phyloP scores from a whole-genome alignment of 306 rosid genomes.

The Vicia faba region DNA sequence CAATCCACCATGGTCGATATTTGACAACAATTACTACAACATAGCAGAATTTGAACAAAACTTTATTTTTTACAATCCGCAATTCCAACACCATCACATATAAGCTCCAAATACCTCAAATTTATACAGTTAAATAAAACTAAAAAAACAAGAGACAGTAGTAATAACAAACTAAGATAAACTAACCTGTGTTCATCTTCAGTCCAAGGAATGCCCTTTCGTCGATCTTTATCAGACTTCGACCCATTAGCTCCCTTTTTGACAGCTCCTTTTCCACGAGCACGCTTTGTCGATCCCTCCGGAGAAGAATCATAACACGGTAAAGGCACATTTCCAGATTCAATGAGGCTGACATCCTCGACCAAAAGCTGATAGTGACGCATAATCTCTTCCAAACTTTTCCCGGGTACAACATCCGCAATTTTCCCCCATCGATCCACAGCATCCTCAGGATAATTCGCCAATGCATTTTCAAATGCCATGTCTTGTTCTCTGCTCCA shows the following conservation, averaged over 20 bases:
- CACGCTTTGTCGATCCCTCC: constrained; percentile 68
- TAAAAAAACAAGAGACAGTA: background rate
- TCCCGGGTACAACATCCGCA: constrained; percentile 73
- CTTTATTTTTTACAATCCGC: background rate
- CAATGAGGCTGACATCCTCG: constrained; percentile 74
- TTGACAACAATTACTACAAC: background rate
- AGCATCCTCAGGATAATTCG: constrained; percentile 63
- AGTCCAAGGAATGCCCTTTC: constrained; percentile 96
- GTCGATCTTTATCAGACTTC: constrained; percentile 81
- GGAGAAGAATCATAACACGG: constrained; percentile 75
- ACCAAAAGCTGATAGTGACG: constrained; percentile 76
- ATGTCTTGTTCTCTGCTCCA: constrained; percentile 92
- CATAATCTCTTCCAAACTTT: constrained; percentile 67
- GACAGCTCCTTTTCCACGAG: constrained; percentile 65
- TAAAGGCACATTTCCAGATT: constrained; percentile 78
- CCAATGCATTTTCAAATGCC: constrained; percentile 89
- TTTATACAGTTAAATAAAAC: constrained; percentile 15
- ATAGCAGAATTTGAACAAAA: background rate
- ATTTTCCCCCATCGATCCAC: constrained; percentile 86
- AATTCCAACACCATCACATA: background rate
- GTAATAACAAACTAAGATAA: constrained; percentile 28
- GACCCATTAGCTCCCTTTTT: constrained; percentile 79
- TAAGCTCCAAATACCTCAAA: constrained; percentile 12
- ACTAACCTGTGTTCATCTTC: constrained; percentile 92
- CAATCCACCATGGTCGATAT: background rate